Conservation (phyloP, 257 asterid species). For the Gentiana dahurica region DNA sequence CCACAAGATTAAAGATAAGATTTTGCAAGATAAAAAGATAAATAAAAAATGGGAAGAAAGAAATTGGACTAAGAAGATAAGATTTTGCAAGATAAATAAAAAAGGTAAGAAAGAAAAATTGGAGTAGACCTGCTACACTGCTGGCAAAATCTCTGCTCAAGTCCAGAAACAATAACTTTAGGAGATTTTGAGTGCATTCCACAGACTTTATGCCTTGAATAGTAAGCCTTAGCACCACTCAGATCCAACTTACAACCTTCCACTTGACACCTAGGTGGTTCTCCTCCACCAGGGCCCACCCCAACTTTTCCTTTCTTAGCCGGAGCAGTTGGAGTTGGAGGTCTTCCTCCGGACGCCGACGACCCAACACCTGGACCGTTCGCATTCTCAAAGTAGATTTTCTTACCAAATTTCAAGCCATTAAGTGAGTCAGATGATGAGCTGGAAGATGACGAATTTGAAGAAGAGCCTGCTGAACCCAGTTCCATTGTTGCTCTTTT, state of each 20-base stretch:
- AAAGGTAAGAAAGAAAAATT: neutral
- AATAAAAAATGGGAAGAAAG: too few relatives aligned
- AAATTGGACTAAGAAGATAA: too few relatives aligned
- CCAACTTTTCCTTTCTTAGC: constrained; percentile 56
- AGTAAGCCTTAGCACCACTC: constrained; percentile 89
- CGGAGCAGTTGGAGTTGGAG: constrained; percentile 38
- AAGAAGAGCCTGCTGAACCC: constrained; percentile 39
- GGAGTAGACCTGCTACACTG: constrained; percentile 89
- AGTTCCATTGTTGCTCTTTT: constrained; percentile 55
- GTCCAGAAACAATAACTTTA: constrained; percentile 68
- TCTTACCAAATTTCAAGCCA: constrained; percentile 74
- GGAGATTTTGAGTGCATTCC: constrained; percentile 77
- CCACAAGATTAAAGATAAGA: too few relatives aligned
- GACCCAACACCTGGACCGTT: constrained; percentile 19
- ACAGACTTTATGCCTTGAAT: constrained; percentile 92
- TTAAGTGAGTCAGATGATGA: constrained; percentile 34
- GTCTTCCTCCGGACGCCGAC: constrained; percentile 13
- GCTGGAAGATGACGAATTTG: constrained; percentile 42
- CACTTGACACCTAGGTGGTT: constrained; percentile 85
- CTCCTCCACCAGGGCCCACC: constrained; percentile 40
- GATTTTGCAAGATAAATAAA: neutral
- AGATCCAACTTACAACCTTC: constrained; percentile 92
- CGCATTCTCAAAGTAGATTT: constrained; percentile 69
- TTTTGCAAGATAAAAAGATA: too few relatives aligned
- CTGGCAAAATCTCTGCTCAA: constrained; percentile 96